Percentiles rank a stretch among this genome's conserved stretches.
phyloP scores from a whole-genome alignment of 2,329 filamentous ascomycete species.

The Diaporthe velutina region DNA sequence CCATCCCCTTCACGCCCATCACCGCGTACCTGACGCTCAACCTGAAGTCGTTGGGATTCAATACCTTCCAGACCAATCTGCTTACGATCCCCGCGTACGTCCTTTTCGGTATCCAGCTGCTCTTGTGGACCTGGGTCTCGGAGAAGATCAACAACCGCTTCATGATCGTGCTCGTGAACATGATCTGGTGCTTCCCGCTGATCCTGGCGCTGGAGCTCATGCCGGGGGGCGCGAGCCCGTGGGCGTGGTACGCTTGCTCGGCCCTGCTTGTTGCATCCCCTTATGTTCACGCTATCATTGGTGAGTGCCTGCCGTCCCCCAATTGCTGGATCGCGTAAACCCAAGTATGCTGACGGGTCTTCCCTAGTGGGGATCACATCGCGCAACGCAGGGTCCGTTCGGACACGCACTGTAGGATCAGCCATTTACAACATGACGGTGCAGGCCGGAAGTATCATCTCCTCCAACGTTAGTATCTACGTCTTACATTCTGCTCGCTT shows the following conservation, averaged over 20 bases:
- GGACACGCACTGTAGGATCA: slow-evolving; percentile 71
- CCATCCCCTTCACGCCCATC: slow-evolving; percentile 49
- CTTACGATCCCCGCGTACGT: slow-evolving; percentile 52
- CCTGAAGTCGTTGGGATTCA: slow-evolving; percentile 40
- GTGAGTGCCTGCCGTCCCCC: slow-evolving; percentile 41
- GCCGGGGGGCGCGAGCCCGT: slow-evolving; percentile 50
- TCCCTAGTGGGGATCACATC: slow-evolving; percentile 69
- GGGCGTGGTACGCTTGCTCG: slow-evolving; percentile 61
- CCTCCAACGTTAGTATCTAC: slow-evolving; percentile 51
- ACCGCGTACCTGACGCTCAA: slow-evolving; percentile 39
- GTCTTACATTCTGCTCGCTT: neutral
- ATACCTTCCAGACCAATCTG: slow-evolving; percentile 43
- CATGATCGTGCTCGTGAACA: slow-evolving; percentile 55
- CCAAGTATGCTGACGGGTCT: neutral
- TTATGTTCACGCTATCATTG: slow-evolving; percentile 54
- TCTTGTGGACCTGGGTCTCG: slow-evolving; percentile 61
- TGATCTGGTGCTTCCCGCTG: slow-evolving; percentile 66
- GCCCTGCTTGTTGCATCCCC: slow-evolving; percentile 62
- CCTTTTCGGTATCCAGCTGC: slow-evolving; percentile 59
- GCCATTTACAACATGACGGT: slow-evolving; percentile 72
- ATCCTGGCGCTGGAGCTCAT: slow-evolving; percentile 59
- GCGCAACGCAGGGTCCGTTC: slow-evolving; percentile 72
- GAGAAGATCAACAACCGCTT: slow-evolving; percentile 59
- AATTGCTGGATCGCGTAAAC: fast-evolving
- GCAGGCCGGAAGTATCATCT: slow-evolving; percentile 58